These are phyloP conservation scores for Torulaspora indica DNA, from an alignment of 805 yeast species.

Conservation along the genomic window DNA sequence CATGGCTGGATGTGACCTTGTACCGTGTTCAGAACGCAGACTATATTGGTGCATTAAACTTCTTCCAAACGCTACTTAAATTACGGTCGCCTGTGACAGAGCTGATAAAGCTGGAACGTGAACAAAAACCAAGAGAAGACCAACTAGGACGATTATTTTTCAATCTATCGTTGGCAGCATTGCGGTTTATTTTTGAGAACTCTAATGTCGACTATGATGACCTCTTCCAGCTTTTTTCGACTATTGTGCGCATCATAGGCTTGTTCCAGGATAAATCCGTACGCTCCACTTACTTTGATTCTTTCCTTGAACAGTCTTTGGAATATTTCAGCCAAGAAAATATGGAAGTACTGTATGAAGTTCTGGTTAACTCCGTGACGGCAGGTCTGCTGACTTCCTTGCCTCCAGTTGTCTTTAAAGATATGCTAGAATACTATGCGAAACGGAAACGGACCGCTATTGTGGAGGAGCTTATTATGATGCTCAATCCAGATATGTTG, in stretches of 20 bases:
- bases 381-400: slow-evolving; percentile 43
- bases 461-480: slow-evolving; percentile 65
- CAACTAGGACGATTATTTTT: slow-evolving; percentile 32
- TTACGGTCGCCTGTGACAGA: slow-evolving; percentile 17
- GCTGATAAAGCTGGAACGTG: slow-evolving; percentile 18
- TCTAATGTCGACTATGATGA: slow-evolving; percentile 17
- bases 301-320: slow-evolving; percentile 17
- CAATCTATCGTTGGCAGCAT: slow-evolving; percentile 31
- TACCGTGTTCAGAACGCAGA: slow-evolving; percentile 30
- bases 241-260: slow-evolving; percentile 11
- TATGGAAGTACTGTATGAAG: slow-evolving; percentile 44
- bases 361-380: slow-evolving; percentile 49
- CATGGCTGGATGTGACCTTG: slow-evolving; percentile 34
- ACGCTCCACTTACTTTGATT: not conserved
- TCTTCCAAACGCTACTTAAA: slow-evolving; percentile 20
- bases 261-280: slow-evolving; percentile 6
- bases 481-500: slow-evolving; percentile 58
- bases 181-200: slow-evolving; percentile 24
- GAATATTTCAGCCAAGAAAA: slow-evolving; percentile 22
- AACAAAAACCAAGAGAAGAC: slow-evolving; percentile 14
- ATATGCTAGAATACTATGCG: slow-evolving; percentile 52
- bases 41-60: slow-evolving; percentile 28
- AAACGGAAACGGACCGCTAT: slow-evolving; percentile 40
- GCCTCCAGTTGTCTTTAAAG: slow-evolving; percentile 61
- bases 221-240: slow-evolving; percentile 13